Evolutionary conservation across 352 stramenopile species (phyloP).

Genomic region (Globisporangium ultimum): DNA sequence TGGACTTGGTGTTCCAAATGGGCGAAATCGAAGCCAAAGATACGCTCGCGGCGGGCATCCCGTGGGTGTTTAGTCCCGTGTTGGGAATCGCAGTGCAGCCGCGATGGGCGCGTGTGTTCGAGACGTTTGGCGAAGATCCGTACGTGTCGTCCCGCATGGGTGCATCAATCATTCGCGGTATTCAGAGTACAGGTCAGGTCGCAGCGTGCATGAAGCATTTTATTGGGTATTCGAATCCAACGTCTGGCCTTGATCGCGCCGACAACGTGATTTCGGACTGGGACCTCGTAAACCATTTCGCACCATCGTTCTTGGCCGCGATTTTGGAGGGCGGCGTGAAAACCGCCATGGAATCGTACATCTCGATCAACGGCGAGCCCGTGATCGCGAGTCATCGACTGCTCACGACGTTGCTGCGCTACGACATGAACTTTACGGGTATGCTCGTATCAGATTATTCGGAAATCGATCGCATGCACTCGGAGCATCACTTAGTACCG

Average conservation of each 20-base stretch:
- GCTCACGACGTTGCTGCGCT: slow-evolving; percentile 72
- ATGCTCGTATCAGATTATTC: slow-evolving; percentile 91
- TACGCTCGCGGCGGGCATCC: slow-evolving; percentile 83
- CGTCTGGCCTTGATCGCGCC: slow-evolving; percentile 63
- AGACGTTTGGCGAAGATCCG: slow-evolving; percentile 94
- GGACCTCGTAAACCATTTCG: slow-evolving; percentile 72
- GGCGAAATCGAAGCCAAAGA: slow-evolving; percentile 80
- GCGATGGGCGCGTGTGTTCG: slow-evolving; percentile 88
- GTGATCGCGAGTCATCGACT: slow-evolving; percentile 84
- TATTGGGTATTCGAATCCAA: slow-evolving; percentile 77
- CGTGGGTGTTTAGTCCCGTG: slow-evolving; percentile 91
- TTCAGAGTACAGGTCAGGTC: slow-evolving; percentile 64
- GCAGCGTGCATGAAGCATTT: slow-evolving; percentile 90
- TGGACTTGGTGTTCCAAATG: slow-evolving; percentile 60
- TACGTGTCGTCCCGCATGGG: slow-evolving; percentile 69
- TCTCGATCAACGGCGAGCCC: slow-evolving; percentile 83
- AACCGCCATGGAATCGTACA: slow-evolving; percentile 91
- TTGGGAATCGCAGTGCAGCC: slow-evolving; percentile 79
- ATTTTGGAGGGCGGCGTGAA: slow-evolving; percentile 56
- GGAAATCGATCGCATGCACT: slow-evolving; percentile 87
- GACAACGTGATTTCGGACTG: slow-evolving; percentile 67
- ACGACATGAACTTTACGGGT: slow-evolving; percentile 87
- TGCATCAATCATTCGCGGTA: slow-evolving; percentile 62
- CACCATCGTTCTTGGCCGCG: slow-evolving; percentile 71
- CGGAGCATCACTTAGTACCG: slow-evolving; percentile 75